Percentiles rank a stretch among this genome's conserved stretches.
Evolutionary conservation across 2,329 filamentous ascomycete species (phyloP).

Genomic region (Hypoxylon sp.): DNA sequence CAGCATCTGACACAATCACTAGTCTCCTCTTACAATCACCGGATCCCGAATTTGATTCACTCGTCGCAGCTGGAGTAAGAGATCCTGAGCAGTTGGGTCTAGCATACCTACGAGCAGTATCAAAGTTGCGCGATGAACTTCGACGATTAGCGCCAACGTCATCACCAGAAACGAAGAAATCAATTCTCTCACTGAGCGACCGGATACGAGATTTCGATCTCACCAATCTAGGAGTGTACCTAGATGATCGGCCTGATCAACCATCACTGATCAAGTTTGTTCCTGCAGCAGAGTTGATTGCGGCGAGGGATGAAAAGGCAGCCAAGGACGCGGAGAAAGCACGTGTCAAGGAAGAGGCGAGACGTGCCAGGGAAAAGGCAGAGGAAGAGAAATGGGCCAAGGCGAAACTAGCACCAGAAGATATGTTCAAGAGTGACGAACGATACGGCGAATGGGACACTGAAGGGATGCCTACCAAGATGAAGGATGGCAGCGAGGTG

Average conservation of each 20-base stretch:
- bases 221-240: constrained; percentile 84
- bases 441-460: constrained; percentile 82
- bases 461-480: constrained; percentile 81
- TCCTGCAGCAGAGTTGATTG: constrained; percentile 67
- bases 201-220: constrained; percentile 83
- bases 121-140: constrained; percentile 71
- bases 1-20: constrained; percentile 57
- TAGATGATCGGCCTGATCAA: constrained; percentile 81
- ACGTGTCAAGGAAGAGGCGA: constrained; percentile 66
- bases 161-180: constrained; percentile 69
- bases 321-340: constrained; percentile 71
- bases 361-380: constrained; percentile 61
- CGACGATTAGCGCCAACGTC: constrained; percentile 64
- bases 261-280: constrained; percentile 80
- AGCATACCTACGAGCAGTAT: constrained; percentile 67
- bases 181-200: constrained; percentile 82
- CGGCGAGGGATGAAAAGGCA: constrained; percentile 69
- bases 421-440: constrained; percentile 69
- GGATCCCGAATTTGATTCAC: constrained; percentile 59
- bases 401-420: constrained; percentile 65
- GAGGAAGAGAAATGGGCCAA: constrained; percentile 68
- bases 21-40: constrained; percentile 59
- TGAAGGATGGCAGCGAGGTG: constrained; percentile 82
- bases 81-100: constrained; percentile 66
- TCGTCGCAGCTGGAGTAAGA: constrained; percentile 59